These are phyloP conservation scores for Gossypium stocksii DNA, from an alignment of 345 rosid species.

Conservation along the genomic window DNA sequence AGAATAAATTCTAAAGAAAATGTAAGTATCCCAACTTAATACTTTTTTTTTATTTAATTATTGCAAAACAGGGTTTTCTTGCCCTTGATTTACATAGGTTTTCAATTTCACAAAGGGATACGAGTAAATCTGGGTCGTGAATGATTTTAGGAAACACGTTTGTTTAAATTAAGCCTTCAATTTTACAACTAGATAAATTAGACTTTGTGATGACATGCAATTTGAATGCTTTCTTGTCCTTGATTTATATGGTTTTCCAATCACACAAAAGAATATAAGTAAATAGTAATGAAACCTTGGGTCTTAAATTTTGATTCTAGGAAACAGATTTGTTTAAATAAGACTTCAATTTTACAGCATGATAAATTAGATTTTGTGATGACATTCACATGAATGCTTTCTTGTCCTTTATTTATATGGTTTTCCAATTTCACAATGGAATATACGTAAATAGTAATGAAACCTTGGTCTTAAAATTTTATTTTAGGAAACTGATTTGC, in stretches of 20 bases:
- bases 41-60: not conserved
- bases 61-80: not conserved
- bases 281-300: too few relatives aligned
- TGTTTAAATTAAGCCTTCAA: too few relatives aligned
- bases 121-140: too few relatives aligned
- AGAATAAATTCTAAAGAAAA: constrained; percentile 4
- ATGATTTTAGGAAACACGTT: too few relatives aligned
- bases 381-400: too few relatives aligned
- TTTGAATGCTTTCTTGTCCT: not conserved
- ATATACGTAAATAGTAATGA: not conserved
- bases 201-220: not conserved
- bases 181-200: not conserved
- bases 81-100: not conserved
- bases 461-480: not conserved
- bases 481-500: not conserved
- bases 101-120: not conserved
- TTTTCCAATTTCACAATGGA: too few relatives aligned
- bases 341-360: too few relatives aligned
- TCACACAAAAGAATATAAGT: too few relatives aligned
- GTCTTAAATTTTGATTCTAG: too few relatives aligned
- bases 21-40: not conserved
- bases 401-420: too few relatives aligned
- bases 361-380: too few relatives aligned
- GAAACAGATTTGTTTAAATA: too few relatives aligned
- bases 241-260: not conserved